Evolutionary conservation across 1,284 basidiomycete species (phyloP).

Genomic region (Sporisorium graminicola): DNA sequence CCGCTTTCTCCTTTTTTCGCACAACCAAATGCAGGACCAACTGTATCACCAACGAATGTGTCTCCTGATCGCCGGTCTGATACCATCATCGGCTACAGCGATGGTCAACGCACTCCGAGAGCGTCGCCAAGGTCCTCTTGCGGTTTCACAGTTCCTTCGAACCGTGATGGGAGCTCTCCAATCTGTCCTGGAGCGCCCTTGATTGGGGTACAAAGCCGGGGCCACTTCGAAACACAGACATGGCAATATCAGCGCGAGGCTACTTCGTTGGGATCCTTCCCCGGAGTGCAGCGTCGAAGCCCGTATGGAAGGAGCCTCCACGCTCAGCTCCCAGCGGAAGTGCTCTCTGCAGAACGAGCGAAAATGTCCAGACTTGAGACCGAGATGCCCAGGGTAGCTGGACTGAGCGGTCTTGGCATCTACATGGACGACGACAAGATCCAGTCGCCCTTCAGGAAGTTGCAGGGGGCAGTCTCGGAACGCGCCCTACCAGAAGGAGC

Average conservation of each 20-base stretch:
- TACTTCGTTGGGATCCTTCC: conserved; percentile 24
- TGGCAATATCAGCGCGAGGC: conserved; percentile 14
- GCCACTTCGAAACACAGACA: conserved; percentile 23
- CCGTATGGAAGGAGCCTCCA: background rate
- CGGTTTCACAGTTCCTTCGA: conserved; percentile 6
- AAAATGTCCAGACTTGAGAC: conserved; percentile 20
- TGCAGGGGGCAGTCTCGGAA: background rate
- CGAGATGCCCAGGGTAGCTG: conserved; percentile 21
- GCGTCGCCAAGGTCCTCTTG: conserved; percentile 19
- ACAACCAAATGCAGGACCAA: background rate
- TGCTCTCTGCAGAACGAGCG: conserved; percentile 14
- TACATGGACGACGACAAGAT: conserved; percentile 32
- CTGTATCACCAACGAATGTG: conserved; percentile 15
- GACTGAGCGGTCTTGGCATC: conserved; percentile 38
- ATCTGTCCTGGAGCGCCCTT: conserved; percentile 40
- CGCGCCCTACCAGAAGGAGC: background rate
- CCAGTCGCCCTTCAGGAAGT: conserved; percentile 30
- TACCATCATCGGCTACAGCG: conserved; percentile 1
- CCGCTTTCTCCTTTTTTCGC: conserved; percentile 40
- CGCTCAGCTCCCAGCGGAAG: background rate
- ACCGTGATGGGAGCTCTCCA: background rate
- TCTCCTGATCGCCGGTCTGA: conserved; percentile 1
- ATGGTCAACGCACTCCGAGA: conserved; percentile 31
- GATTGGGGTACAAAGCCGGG: conserved; percentile 24
- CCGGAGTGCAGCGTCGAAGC: background rate